Percentiles rank a stretch among this genome's conserved stretches.
Evolutionary conservation across 257 asterid species (phyloP).

Genomic region (Nicotiana paniculata): DNA sequence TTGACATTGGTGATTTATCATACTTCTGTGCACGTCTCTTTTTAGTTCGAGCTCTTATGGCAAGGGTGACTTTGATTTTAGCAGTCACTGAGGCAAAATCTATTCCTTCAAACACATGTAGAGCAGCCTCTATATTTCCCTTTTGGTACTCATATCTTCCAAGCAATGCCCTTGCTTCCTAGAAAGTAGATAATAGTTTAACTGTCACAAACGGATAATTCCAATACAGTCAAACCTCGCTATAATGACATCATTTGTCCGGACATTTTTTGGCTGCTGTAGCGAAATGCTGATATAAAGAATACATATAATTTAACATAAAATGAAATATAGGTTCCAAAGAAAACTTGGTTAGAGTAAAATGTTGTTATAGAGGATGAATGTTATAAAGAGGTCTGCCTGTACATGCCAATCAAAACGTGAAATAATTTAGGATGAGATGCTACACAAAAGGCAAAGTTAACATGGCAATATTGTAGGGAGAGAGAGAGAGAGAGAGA

Average conservation of each 20-base stretch:
- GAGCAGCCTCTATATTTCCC: conserved; percentile 84
- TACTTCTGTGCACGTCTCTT: conserved; percentile 47
- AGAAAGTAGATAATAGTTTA: conserved; percentile 11
- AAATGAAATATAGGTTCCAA: no score
- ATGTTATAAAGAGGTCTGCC: no score
- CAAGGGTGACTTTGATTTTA: conserved; percentile 64
- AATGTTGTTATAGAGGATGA: no score
- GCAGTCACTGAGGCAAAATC: conserved; percentile 66
- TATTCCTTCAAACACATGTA: conserved; percentile 91
- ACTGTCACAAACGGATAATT: neutral
- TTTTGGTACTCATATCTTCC: conserved; percentile 91
- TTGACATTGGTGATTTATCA: conserved; percentile 64
- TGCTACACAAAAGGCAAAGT: neutral
- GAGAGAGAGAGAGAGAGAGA: neutral
- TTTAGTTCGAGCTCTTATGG: conserved; percentile 44
- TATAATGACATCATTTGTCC: no score
- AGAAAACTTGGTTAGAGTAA: no score
- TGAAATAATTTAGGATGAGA: neutral
- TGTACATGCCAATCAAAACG: neutral
- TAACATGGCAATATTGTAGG: neutral
- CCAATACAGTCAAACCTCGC: neutral
- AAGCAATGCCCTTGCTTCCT: conserved; percentile 96
- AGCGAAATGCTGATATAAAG: no score
- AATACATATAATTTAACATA: no score
- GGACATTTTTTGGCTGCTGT: no score